Evolutionary conservation across 495 filamentous ascomycete species (phyloP).

Genomic region (Neurospora hispaniola): DNA sequence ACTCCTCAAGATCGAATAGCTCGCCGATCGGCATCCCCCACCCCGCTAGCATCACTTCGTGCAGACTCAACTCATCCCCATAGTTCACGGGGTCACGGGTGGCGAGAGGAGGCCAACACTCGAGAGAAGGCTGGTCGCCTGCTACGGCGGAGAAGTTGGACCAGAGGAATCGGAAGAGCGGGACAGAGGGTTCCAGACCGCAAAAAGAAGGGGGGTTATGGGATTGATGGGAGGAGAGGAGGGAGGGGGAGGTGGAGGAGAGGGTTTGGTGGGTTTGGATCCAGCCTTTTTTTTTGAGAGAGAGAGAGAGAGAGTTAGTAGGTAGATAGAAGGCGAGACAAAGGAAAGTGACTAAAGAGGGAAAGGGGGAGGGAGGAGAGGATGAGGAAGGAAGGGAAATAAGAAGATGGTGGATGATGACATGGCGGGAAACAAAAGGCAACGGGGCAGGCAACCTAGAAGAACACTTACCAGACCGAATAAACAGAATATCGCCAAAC

Average conservation of each 20-base stretch:
- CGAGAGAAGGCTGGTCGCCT: constrained; percentile 43
- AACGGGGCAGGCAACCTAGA: no score
- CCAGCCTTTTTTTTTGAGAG: constrained; percentile 26
- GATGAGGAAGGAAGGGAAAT: background rate
- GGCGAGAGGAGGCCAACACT: constrained; percentile 26
- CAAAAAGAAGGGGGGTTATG: constrained; percentile 29
- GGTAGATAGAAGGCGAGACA: no score
- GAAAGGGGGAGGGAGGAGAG: no score
- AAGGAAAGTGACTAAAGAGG: no score
- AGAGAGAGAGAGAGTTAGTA: no score
- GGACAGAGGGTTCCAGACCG: constrained; percentile 22
- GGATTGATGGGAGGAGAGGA: constrained; percentile 24
- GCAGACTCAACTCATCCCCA: constrained; percentile 15
- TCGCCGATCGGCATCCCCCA: constrained; percentile 43
- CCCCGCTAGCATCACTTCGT: constrained; percentile 36
- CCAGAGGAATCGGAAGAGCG: constrained; percentile 27
- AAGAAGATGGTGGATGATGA: background rate
- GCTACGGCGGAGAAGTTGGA: constrained; percentile 39
- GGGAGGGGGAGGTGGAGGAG: constrained; percentile 10
- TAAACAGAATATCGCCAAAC: constrained; percentile 46
- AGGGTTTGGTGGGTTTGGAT: constrained; percentile 20
- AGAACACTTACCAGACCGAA: constrained; percentile 30
- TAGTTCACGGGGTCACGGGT: background rate
- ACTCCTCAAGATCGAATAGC: constrained; percentile 36
- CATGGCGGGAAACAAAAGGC: no score